phyloP scores from a whole-genome alignment of 306 rosid genomes.

The Psophocarpus tetragonolobus region DNA sequence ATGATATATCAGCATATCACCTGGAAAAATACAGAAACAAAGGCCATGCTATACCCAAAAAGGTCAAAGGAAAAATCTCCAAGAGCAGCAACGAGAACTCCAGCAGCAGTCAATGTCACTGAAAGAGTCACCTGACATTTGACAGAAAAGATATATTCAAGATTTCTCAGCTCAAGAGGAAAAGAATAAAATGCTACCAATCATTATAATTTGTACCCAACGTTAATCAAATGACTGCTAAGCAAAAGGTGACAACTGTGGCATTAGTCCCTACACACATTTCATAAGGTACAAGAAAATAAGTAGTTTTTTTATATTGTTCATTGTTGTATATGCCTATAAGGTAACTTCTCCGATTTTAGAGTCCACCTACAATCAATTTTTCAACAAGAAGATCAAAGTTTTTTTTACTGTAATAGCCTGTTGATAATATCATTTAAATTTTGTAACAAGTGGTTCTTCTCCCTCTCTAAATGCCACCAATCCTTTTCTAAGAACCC shows the following conservation, averaged over 20 bases:
- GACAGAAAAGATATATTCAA: slow-evolving; percentile 4
- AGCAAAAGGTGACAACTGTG: not conserved
- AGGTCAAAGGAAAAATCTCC: slow-evolving; percentile 95
- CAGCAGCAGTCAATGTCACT: slow-evolving; percentile 76
- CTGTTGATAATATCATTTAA: not conserved
- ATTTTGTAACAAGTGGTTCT: not conserved
- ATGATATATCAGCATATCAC: slow-evolving; percentile 41
- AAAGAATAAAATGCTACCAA: slow-evolving; percentile 6
- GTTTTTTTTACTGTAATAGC: not conserved
- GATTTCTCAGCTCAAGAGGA: slow-evolving; percentile 1
- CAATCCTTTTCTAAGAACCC: not conserved
- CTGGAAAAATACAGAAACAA: slow-evolving; percentile 92
- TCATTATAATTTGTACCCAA: slow-evolving; percentile 6
- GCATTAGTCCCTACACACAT: slow-evolving; percentile 7
- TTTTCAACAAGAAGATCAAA: not conserved
- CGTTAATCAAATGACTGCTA: slow-evolving; percentile 11
- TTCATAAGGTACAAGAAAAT: slow-evolving; percentile 11
- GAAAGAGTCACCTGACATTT: slow-evolving; percentile 77
- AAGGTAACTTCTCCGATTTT: slow-evolving; percentile 5
- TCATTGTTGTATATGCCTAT: not conserved
- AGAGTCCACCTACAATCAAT: not conserved
- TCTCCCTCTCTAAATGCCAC: slow-evolving; percentile 5
- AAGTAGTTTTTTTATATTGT: not conserved
- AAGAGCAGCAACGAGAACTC: slow-evolving; percentile 86
- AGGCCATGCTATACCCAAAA: slow-evolving; percentile 89